Percentiles rank a stretch among this genome's conserved stretches.
Conservation (phyloP, 23 red algal species). For the Gracilaria vermiculophylla region DNA sequence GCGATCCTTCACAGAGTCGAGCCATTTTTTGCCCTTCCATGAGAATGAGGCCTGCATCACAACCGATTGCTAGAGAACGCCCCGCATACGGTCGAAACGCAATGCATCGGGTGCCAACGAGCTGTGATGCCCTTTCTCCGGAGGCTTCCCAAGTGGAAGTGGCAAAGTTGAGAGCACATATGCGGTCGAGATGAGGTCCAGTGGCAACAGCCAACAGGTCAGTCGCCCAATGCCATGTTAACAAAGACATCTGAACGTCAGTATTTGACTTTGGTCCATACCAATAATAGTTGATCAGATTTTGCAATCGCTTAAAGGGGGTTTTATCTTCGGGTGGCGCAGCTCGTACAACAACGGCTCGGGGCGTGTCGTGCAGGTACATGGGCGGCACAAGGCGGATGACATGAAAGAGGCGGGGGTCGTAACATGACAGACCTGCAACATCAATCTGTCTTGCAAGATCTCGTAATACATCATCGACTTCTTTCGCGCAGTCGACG, state of each 20-base stretch:
- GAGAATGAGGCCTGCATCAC: slow-evolving; percentile 19
- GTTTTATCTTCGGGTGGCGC: background rate
- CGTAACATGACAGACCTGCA: background rate
- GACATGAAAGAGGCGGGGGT: slow-evolving; percentile 13
- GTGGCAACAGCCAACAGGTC: slow-evolving; percentile 46
- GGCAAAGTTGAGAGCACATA: slow-evolving; percentile 57
- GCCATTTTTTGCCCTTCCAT: slow-evolving; percentile 3
- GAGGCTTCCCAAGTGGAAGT: slow-evolving; percentile 19
- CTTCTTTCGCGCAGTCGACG: background rate
- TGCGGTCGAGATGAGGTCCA: slow-evolving; percentile 43
- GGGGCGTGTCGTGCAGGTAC: background rate
- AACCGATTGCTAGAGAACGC: slow-evolving; percentile 42
- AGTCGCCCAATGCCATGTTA: slow-evolving; percentile 57
- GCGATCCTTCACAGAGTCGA: background rate
- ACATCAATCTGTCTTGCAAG: slow-evolving; percentile 32
- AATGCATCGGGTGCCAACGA: slow-evolving; percentile 20
- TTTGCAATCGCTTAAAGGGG: background rate
- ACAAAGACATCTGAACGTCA: background rate
- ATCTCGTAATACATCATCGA: slow-evolving; percentile 25
- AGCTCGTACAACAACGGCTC: background rate
- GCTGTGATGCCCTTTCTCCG: background rate
- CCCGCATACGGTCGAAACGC: slow-evolving; percentile 60
- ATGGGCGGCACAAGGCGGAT: slow-evolving; percentile 13
- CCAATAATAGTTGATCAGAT: background rate
- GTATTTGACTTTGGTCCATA: background rate